Base-by-base conservation (phyloP, 192 early-diverging fungal species). In the Backusella psychrophila region DNA sequence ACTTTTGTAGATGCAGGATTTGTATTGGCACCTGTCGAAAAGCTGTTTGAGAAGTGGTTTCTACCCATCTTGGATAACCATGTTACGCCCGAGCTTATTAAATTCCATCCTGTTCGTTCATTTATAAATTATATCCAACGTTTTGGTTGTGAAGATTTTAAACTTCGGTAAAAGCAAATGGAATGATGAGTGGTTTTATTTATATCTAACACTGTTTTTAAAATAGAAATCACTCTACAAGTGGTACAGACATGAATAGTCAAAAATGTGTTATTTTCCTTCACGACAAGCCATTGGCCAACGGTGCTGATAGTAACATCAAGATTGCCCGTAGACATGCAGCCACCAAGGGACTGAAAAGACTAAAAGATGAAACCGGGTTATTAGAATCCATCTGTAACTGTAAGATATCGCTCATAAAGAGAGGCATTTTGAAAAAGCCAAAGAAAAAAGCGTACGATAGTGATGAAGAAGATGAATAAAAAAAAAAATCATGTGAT, bases 1-100 rank as follows among this genome's bases (percentile, higher is more conserved):
- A 82, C 96, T 6, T 94, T 93, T 77, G 87, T 97, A 21, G 97
- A 98, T 80, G 89, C 90, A 41, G 88, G 87, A 0, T 95, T 94
- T 80, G 79, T 92, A 73, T 69, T 88, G 66, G 83, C 85, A 0
- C 82, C 85, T 1, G 88, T 85, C 5, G 69, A 84, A 15, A 68
- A 77, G 8, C 53, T 88, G 8, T 93, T 86, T 34, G 29, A 36
- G 4, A 63, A 66, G 4, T 82, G 79, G 70, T 78, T 87, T 11
- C 29, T 66, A 52, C 85, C 86, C 2, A 69, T 85, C 14, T 31
- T 88, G 8, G 80, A 81, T 29, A 70, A 75, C 0, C 85, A 89
- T 75, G 69, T 89, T 15, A 81, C 81, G 6, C 78, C 82, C 6
- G 81, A 86, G 4, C 79, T 79, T 0, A 72, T 89, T 68, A 76